Evolutionary conservation across 495 filamentous ascomycete genomes (phyloP), one percentile per base, ranked within the genome.

Genomic region (Astrothelium subdiscretum): DNA sequence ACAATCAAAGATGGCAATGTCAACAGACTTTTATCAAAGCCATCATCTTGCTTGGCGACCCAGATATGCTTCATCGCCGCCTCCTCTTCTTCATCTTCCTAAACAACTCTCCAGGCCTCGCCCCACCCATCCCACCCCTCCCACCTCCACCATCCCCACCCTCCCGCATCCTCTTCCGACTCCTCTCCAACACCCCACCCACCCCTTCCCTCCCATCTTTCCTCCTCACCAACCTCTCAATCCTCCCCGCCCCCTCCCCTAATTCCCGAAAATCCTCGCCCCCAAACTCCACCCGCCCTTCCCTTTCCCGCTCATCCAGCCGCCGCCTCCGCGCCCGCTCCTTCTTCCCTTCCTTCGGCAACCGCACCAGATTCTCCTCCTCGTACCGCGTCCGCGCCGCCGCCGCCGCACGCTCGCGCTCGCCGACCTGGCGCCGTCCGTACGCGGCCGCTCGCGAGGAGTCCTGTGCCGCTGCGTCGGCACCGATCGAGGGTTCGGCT

Each of bases 301-400:
- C 32, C 32, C 32, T 13, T 5, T 13, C 32, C 6, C 32, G 6
- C 35, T 38, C 35, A 8, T 6, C 35, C 35, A 62, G 83, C 78
- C 68, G 87, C 85, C 20, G 90, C 83, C 70, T 91, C 88, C 66
- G 79, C 75, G 43, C 90, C 82, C 83, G 85, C n/a, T 85, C 89
- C 85, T 92, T 88, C 20, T 85, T 91, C 58, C 87, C 88, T 6
- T 87, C 88, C 88, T 91, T 92, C 38, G 92, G 82, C 42, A 92
- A 73, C 32, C 91, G 77, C 1, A 86, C 86, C 74, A 92, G 89
- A 8, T 86, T 89, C 27, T 87, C 10, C 65, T 68, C 48, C 92
- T 78, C 1, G 88, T 89, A 35, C 89, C 88, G 75, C 91, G 88
- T 87, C 87, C 43, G 43, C 43, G 12, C 13, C 43, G 43, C 43